Percentiles rank a stretch among this genome's conserved stretches.
These are phyloP conservation scores for Tylopilus rubrobrunneus DNA, from an alignment of 768 basidiomycete genomes.

Conservation along the genomic window DNA sequence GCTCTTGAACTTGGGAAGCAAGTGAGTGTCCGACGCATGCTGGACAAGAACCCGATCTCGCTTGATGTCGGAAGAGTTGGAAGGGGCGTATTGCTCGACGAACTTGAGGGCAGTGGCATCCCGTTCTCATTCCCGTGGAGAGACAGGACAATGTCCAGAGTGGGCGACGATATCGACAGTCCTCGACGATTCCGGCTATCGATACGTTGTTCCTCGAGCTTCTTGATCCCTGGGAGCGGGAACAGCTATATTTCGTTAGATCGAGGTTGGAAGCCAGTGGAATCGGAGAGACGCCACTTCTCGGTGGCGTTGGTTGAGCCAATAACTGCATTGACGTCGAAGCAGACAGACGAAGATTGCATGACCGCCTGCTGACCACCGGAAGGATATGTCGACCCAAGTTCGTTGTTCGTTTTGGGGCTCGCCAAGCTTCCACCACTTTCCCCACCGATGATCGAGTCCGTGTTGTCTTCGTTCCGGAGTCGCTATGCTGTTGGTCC, in stretches of 20 bases:
- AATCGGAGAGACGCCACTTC: slow-evolving; percentile 69
- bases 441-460: slow-evolving; percentile 71
- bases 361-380: slow-evolving; percentile 48
- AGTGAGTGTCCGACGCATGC: slow-evolving; percentile 65
- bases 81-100: slow-evolving; percentile 46
- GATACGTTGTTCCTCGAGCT: slow-evolving; percentile 66
- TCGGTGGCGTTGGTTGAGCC: slow-evolving; percentile 48
- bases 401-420: slow-evolving; percentile 50
- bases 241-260: slow-evolving; percentile 75
- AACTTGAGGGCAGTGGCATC: slow-evolving; percentile 40
- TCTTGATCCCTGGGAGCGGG: slow-evolving; percentile 85
- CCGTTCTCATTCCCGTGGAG: slow-evolving; percentile 44
- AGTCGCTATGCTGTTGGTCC: slow-evolving; percentile 70
- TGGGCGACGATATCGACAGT: slow-evolving; percentile 45
- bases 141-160: slow-evolving; percentile 44
- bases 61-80: slow-evolving; percentile 45
- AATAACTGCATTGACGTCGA: slow-evolving; percentile 62
- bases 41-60: slow-evolving; percentile 65
- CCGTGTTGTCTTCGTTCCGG: slow-evolving; percentile 66
- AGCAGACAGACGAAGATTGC: slow-evolving; percentile 58
- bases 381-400: slow-evolving; percentile 36
- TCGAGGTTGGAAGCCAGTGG: slow-evolving; percentile 71
- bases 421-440: slow-evolving; percentile 70
- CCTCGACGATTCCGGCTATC: slow-evolving; percentile 52
- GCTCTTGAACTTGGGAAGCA: slow-evolving; percentile 51